Evolutionary conservation across 305 asterid species (phyloP).

Genomic region (Fraxinus dipetala): DNA sequence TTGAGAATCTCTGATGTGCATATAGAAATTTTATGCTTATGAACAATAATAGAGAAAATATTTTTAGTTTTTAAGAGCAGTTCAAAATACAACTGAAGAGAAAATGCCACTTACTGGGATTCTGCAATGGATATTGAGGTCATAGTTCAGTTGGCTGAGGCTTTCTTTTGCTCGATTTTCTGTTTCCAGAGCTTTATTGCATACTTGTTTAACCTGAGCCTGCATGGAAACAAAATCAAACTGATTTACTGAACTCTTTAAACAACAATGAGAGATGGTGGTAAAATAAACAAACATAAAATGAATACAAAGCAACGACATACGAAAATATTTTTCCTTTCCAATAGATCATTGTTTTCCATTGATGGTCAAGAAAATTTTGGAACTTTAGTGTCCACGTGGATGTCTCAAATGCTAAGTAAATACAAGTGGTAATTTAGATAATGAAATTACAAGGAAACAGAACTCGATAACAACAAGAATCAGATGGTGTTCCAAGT

Average conservation of each 20-base stretch:
- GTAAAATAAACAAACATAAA: neutral
- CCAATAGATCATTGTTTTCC: neutral
- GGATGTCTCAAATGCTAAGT: neutral
- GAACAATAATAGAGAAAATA: neutral
- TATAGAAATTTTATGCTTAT: neutral
- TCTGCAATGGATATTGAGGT: conserved; percentile 62
- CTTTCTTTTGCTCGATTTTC: conserved; percentile 57
- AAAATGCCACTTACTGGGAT: conserved; percentile 42
- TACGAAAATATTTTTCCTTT: neutral
- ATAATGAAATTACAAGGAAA: neutral
- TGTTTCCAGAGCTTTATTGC: conserved; percentile 43
- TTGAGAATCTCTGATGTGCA: neutral
- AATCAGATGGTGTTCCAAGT: neutral
- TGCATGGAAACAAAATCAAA: conserved; percentile 14
- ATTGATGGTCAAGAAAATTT: neutral
- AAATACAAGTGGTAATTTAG: neutral
- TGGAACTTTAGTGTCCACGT: neutral
- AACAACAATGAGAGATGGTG: neutral
- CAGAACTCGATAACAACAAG: neutral
- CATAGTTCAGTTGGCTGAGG: conserved; percentile 53
- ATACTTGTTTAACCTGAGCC: conserved; percentile 52
- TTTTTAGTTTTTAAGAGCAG: neutral
- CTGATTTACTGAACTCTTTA: neutral
- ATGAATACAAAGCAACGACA: neutral
- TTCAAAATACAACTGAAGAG: conserved; percentile 15